Evolutionary conservation across 495 filamentous ascomycete species (phyloP).

Genomic region (Neurospora sp.): DNA sequence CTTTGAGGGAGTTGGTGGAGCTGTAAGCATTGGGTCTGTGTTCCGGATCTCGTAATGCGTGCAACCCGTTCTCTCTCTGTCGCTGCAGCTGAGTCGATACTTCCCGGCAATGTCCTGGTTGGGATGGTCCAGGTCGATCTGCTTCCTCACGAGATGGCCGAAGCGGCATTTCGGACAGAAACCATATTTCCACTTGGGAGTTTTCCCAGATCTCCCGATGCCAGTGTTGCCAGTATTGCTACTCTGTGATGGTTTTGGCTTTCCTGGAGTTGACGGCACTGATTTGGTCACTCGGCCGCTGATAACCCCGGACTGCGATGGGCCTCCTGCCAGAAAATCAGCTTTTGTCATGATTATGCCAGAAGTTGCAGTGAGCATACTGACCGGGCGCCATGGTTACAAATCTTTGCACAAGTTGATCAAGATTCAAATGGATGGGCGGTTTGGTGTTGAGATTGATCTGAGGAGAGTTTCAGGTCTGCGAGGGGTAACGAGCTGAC

Average conservation of each 20-base stretch:
- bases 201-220: background rate
- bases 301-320: background rate
- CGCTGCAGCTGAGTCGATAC: conserved; percentile 9
- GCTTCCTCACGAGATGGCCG: conserved; percentile 6
- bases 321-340: background rate
- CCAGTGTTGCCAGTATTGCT: background rate
- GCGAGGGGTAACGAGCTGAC: background rate
- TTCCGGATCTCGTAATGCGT: background rate
- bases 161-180: conserved; percentile 9
- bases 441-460: background rate
- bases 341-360: background rate
- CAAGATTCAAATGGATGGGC: background rate
- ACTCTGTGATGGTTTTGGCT: background rate
- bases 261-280: background rate
- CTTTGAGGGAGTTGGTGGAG: background rate
- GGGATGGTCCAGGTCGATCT: background rate
- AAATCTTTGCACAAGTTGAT: background rate
- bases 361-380: background rate
- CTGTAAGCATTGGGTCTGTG: background rate
- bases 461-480: background rate
- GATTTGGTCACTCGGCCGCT: background rate
- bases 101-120: background rate
- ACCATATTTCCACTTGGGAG: conserved; percentile 8
- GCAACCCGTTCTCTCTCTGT: conserved; percentile 4
- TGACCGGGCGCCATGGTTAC: background rate